Evolutionary conservation across 2,329 filamentous ascomycete species (phyloP).

Genomic region (Metarhizium sp.): DNA sequence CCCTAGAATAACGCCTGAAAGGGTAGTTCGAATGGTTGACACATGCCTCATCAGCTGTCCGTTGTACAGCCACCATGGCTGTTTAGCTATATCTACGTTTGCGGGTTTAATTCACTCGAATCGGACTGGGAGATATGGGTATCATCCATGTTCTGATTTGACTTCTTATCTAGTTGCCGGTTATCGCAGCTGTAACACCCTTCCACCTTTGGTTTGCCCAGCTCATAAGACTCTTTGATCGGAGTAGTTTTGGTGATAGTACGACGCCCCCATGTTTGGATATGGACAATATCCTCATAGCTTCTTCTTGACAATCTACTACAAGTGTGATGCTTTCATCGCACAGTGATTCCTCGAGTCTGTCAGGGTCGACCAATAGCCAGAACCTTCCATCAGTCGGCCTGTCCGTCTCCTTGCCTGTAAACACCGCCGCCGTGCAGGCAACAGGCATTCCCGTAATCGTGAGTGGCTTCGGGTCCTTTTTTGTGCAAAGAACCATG

Average conservation of each 20-base stretch:
- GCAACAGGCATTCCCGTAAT: constrained; percentile 64
- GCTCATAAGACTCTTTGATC: constrained; percentile 50
- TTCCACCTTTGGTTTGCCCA: constrained; percentile 27
- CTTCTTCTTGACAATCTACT: constrained; percentile 51
- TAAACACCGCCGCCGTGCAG: constrained; percentile 71
- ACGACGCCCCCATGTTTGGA: constrained; percentile 77
- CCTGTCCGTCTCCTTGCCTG: constrained; percentile 45
- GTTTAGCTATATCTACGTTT: not conserved
- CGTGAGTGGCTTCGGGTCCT: constrained; percentile 44
- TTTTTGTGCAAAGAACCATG: constrained; percentile 62
- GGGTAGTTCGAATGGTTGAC: constrained; percentile 78
- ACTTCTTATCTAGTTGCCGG: constrained; percentile 5
- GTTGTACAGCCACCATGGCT: not conserved
- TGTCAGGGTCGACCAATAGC: constrained; percentile 82
- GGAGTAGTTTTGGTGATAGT: constrained; percentile 52
- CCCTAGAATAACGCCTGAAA: constrained; percentile 70
- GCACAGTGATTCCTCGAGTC: constrained; percentile 79
- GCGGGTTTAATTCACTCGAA: not conserved
- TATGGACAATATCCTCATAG: constrained; percentile 55
- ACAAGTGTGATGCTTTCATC: constrained; percentile 76
- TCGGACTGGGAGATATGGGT: constrained; percentile 8
- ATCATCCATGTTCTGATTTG: constrained; percentile 12
- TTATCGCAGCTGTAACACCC: constrained; percentile 23
- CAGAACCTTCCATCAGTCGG: constrained; percentile 47
- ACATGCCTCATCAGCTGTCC: constrained; percentile 35